Base-by-base conservation (phyloP, 805 yeast genomes). In the Candida yuanshanica region DNA sequence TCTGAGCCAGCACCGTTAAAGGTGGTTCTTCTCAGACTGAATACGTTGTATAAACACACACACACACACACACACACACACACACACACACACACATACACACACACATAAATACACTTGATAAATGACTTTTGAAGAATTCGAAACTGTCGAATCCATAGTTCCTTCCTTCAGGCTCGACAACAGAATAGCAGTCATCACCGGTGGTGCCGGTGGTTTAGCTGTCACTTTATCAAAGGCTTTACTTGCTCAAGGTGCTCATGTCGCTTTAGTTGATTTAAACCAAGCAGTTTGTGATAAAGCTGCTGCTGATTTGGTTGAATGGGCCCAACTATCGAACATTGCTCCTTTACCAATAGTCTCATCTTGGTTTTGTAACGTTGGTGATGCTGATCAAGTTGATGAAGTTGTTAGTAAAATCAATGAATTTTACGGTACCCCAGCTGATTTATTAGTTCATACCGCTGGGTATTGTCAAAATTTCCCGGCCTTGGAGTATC, bases 391-490 rank as follows among this genome's bases (percentile, higher is more conserved):
- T 17, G 70, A 62, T 32, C 60, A 69, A 37, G 90, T 83, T 41
- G 81, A 77, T 38, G 62, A 64, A 23, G 68, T 75, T 5, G 79
- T 83, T 56, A 51, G 60, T 18, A 68, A 72, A 26, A 73, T 80
- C 49, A 73, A 74, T 52, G 69, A 65, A 38, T 79, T 73, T 56
- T 83, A 81, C 59, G 78, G 75, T 22, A 67, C 72, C 45, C 69
- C 80, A 34, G 79, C 88, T 29, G 77, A 79, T 51, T 66, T 83
- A 48, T 69, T 84, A 51, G 73, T 84, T 46, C 83, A 84, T 69
- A 74, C 88, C 38, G 93, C 95, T n/a, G 93, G 95, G 12, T 84
- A 80, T 67, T 81, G 89, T 58, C 89, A 84, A 63, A 84, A 84
- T 69, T 75, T 71, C 65, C 77, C 87, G 2, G 91, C 91, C 21